Conservation (phyloP, 2,329 filamentous ascomycete species). For the Colletotrichum sp. region DNA sequence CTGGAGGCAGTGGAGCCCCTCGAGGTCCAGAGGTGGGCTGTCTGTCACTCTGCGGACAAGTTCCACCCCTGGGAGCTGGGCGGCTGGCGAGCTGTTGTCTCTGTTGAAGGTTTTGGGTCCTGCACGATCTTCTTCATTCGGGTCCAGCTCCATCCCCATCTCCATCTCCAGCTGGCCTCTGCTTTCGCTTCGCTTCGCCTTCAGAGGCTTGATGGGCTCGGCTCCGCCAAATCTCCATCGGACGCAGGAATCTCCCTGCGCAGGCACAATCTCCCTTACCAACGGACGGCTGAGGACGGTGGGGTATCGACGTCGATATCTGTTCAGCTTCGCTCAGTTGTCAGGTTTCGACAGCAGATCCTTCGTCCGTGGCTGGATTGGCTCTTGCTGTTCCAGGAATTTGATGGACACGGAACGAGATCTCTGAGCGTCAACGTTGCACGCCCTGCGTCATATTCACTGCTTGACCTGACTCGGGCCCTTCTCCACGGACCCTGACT, state of each 20-base stretch:
- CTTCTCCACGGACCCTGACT: background rate
- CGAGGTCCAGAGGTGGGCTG: background rate
- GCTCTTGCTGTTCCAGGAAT: constrained; percentile 1
- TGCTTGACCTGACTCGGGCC: constrained; percentile 8
- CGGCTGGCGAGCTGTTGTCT: background rate
- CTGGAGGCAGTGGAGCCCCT: constrained; percentile 8
- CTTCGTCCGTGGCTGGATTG: background rate
- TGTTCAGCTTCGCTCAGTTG: background rate
- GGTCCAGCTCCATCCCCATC: background rate
- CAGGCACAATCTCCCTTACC: background rate
- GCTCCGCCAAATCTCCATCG: background rate
- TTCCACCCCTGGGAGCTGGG: background rate
- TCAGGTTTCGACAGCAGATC: background rate
- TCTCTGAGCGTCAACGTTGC: background rate
- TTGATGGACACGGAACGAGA: constrained; percentile 7
- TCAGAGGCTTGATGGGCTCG: background rate
- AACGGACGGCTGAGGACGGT: background rate
- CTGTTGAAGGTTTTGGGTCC: constrained; percentile 1
- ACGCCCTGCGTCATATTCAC: constrained; percentile 13
- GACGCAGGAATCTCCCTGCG: background rate
- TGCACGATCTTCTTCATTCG: constrained; percentile 1
- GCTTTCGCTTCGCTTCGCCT: constrained; percentile 3
- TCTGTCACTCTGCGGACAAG: background rate
- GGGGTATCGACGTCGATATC: background rate
- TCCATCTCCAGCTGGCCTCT: background rate